phyloP scores from a whole-genome alignment of 2,329 filamentous ascomycete genomes.

The Fusarium sp. region DNA sequence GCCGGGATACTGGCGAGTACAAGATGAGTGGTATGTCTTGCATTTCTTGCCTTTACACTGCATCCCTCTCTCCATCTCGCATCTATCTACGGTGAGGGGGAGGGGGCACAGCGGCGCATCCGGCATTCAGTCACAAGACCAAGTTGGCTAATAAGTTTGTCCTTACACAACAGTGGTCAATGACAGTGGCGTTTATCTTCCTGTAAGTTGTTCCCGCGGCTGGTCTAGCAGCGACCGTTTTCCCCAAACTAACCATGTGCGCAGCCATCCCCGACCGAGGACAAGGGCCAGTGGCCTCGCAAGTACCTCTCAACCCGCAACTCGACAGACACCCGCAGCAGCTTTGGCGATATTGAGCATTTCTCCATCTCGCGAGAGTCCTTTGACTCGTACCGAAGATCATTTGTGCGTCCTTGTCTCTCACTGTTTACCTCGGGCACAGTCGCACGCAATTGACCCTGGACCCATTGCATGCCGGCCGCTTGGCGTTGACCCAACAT shows the following conservation, averaged over 20 bases:
- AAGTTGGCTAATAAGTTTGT: slow-evolving; percentile 44
- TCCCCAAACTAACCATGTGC: slow-evolving; percentile 21
- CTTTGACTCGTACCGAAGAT: slow-evolving; percentile 95
- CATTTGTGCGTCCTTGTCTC: slow-evolving; percentile 78
- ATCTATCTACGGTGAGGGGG: slow-evolving; percentile 17
- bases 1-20: slow-evolving; percentile 79
- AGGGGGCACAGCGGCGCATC: slow-evolving; percentile 37
- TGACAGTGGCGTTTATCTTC: slow-evolving; percentile 94
- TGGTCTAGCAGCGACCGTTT: neutral
- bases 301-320: slow-evolving; percentile 67
- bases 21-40: slow-evolving; percentile 81
- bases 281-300: slow-evolving; percentile 83
- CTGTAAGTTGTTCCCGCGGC: slow-evolving; percentile 69
- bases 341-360: slow-evolving; percentile 87
- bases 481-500: slow-evolving; percentile 11
- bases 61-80: slow-evolving; percentile 18
- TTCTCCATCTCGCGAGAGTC: slow-evolving; percentile 97
- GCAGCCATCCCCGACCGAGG: slow-evolving; percentile 90
- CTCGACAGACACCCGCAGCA: slow-evolving; percentile 71
- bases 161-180: slow-evolving; percentile 81
- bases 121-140: slow-evolving; percentile 44
- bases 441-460: neutral
- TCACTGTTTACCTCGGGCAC: neutral
- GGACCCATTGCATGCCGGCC: neutral
- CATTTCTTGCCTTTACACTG: slow-evolving; percentile 14